A percentile compares a stretch with the other conserved stretches of the same genome.
These are phyloP conservation scores for Geotrichum citri-aurantii DNA, from an alignment of 1,139 yeast species.

Conservation along the genomic window DNA sequence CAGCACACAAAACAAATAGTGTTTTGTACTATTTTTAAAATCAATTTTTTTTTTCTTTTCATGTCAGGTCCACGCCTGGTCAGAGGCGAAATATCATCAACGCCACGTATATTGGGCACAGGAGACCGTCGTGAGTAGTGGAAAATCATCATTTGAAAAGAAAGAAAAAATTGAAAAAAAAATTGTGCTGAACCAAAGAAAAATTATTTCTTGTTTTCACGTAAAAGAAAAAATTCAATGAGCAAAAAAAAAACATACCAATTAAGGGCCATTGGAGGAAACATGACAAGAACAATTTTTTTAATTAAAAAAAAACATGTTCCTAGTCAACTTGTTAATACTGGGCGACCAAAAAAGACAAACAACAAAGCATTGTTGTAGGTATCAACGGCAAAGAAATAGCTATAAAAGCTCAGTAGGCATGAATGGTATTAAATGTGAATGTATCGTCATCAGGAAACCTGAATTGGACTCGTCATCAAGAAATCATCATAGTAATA, in stretches of 20 bases:
- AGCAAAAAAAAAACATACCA: slow-evolving; percentile 4
- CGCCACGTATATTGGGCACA: slow-evolving; percentile 78
- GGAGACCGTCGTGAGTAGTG: slow-evolving; percentile 99
- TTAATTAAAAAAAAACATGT: too few relatives aligned
- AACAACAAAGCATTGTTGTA: neutral
- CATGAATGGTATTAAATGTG: slow-evolving; percentile 87
- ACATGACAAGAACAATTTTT: neutral
- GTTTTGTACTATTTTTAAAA: too few relatives aligned
- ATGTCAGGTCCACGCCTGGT: slow-evolving; percentile 95
- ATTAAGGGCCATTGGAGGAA: neutral
- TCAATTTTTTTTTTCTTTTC: neutral
- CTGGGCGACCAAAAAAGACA: neutral
- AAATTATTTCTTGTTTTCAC: neutral
- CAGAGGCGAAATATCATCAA: slow-evolving; percentile 97
- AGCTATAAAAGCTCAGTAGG: slow-evolving; percentile 34
- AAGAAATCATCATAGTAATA: slow-evolving; percentile 61
- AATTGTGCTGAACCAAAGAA: neutral
- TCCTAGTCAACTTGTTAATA: neutral
- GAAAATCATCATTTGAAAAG: slow-evolving; percentile 66
- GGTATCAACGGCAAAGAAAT: neutral
- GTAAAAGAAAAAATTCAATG: neutral
- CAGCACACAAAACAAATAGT: too few relatives aligned
- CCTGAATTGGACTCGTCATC: slow-evolving; percentile 99
- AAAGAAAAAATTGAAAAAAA: neutral
- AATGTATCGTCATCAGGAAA: slow-evolving; percentile 88